Evolutionary conservation across 2,329 filamentous ascomycete genomes (phyloP), one percentile per base, ranked within the genome.

Genomic region (Pestalotiopsis fici): DNA sequence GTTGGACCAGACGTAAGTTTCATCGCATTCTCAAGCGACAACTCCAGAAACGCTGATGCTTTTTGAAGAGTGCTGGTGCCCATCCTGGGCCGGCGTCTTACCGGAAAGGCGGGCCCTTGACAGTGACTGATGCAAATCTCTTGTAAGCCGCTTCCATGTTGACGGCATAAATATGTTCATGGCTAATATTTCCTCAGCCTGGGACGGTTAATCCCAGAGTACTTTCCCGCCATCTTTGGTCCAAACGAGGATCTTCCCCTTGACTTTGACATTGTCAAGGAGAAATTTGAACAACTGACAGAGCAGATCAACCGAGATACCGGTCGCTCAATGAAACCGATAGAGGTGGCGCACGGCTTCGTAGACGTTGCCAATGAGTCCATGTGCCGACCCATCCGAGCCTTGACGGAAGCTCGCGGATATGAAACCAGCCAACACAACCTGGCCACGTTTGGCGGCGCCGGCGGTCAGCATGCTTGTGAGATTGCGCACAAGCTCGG

Each of bases 331-430:
- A 71, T 80, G 3, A 74, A 75, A 0, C 61, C 75, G 0, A 75
- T 80, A 47, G 76, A 79, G 18, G 77, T 81, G 39, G 91, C 91
- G 0, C 89, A 89, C 70, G 92, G 91, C 0, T 93, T 93, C 73
- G 85, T 93, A 74, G 88, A 91, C 69, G 89, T 93, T 57, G 91
- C 91, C 2, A 93, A 93, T 71, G 90, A 92, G 77, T 89, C 90
- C 0, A 93, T 93, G 91, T 90, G 88, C 3, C 83, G 91, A 37
- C 92, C 92, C 0, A 94, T 94, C 68, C 86, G 92, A 60, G 92
- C 61, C 1, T 59, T 70, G 11, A 74, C 68, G 0, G 91, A 94
- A 78, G 91, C 91, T 4, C 70, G 76, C n/a, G 76, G 76, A 2
- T 77, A 73, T 55, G 76, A 73, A 4, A 73, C 75, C 0, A 72